phyloP scores from a whole-genome alignment of 2,329 filamentous ascomycete genomes.

The Tolypocladium nubicola region DNA sequence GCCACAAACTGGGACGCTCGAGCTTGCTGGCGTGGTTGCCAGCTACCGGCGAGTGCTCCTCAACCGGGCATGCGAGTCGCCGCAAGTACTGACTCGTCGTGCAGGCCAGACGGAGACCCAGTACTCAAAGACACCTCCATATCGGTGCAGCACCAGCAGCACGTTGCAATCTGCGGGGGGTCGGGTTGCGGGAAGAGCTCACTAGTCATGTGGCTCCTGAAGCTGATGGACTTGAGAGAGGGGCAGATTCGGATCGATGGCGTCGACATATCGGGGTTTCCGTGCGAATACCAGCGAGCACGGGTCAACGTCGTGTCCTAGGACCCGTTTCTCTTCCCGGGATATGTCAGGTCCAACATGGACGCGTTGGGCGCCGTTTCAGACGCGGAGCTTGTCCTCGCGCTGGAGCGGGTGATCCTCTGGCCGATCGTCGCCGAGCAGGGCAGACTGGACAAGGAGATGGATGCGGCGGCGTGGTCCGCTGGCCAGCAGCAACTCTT shows the following conservation, averaged over 20 bases:
- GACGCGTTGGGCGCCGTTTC: not conserved
- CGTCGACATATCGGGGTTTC: not conserved
- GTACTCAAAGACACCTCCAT: not conserved
- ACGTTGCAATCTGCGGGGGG: not conserved
- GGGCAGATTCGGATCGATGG: not conserved
- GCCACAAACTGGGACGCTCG: not conserved
- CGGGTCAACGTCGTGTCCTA: not conserved
- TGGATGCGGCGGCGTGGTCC: not conserved
- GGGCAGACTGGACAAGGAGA: not conserved
- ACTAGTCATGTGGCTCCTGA: not conserved
- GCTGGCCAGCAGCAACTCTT: not conserved
- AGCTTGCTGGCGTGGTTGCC: not conserved
- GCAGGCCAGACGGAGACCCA: not conserved
- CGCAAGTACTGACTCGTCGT: not conserved
- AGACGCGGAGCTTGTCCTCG: not conserved
- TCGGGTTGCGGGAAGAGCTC: not conserved
- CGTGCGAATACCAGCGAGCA: not conserved
- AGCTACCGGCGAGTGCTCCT: not conserved
- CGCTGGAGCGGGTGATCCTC: not conserved
- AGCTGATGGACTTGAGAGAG: not conserved
- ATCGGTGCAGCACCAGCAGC: not conserved
- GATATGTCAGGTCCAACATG: not conserved
- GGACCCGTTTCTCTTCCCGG: not conserved
- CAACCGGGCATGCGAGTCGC: not conserved
- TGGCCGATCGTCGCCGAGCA: not conserved